Evolutionary conservation across 2,329 filamentous ascomycete species (phyloP).

Genomic region (Nemania serpens): DNA sequence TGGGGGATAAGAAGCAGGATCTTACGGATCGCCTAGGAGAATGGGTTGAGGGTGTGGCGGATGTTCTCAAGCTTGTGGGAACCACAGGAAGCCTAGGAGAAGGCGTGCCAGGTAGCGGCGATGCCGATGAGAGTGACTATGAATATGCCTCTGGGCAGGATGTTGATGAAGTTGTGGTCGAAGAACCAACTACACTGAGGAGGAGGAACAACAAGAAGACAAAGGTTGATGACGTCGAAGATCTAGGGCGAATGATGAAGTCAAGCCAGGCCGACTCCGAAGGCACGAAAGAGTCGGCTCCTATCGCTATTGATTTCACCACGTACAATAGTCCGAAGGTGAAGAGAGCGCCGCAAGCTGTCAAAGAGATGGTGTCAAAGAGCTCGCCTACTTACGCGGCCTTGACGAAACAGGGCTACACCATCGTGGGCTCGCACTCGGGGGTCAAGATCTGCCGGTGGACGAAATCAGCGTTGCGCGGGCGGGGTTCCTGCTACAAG

Average conservation of each 20-base stretch:
- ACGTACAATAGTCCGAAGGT: constrained; percentile 63
- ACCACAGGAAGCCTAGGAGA: constrained; percentile 64
- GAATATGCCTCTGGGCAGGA: constrained; percentile 65
- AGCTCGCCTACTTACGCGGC: constrained; percentile 86
- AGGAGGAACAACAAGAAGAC: constrained; percentile 48
- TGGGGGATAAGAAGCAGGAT: constrained; percentile 84
- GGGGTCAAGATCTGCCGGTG: constrained; percentile 98
- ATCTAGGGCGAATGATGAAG: constrained; percentile 71
- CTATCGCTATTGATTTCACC: constrained; percentile 86
- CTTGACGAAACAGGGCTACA: constrained; percentile 95
- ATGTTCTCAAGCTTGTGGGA: constrained; percentile 69
- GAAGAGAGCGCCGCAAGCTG: constrained; percentile 50
- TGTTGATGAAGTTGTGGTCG: constrained; percentile 55
- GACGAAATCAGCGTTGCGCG: constrained; percentile 95
- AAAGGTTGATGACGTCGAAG: constrained; percentile 78
- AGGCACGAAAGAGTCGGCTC: constrained; percentile 41
- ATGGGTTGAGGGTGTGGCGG: constrained; percentile 76
- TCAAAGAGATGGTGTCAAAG: constrained; percentile 94
- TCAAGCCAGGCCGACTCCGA: constrained; percentile 47
- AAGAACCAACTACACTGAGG: constrained; percentile 51
- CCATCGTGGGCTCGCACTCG: constrained; percentile 92
- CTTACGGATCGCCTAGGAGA: constrained; percentile 69
- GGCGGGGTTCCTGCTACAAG: constrained; percentile 95
- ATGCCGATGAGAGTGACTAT: constrained; percentile 82
- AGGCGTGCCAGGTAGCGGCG: constrained; percentile 77